Conservation (phyloP, 2,329 filamentous ascomycete genomes). For the Phaeomoniella chlamydospora region DNA sequence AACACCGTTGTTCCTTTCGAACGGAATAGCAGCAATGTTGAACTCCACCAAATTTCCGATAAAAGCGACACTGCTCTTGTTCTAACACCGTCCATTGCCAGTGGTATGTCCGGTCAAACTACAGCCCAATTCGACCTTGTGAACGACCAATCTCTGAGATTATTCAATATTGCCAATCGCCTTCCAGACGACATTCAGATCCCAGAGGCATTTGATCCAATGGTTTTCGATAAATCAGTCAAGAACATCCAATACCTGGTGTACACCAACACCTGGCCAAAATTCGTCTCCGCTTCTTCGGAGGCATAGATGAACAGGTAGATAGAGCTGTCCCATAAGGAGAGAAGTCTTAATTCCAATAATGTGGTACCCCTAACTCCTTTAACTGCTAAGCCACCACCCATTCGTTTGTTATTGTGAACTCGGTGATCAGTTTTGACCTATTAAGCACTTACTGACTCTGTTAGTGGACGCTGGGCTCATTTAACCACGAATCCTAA, state of each 20-base stretch:
- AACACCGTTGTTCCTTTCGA: slow-evolving; percentile 25
- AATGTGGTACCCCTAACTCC: no score
- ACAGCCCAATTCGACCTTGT: slow-evolving; percentile 9
- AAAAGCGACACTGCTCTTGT: slow-evolving; percentile 1
- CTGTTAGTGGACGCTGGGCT: no score
- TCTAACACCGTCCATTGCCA: neutral
- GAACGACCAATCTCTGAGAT: slow-evolving; percentile 7
- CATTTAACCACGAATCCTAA: no score
- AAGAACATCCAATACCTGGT: slow-evolving; percentile 45
- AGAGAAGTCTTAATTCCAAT: no score
- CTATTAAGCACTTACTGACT: neutral
- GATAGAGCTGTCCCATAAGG: no score
- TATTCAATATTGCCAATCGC: slow-evolving; percentile 7
- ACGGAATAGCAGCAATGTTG: slow-evolving; percentile 1
- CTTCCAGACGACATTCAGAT: slow-evolving; percentile 6
- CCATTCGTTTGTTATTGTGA: no score
- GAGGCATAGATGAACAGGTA: no score
- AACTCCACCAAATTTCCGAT: slow-evolving; percentile 3
- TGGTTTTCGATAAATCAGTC: slow-evolving; percentile 41
- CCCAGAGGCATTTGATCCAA: slow-evolving; percentile 24
- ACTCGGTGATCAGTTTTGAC: neutral
- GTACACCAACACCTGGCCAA: slow-evolving; percentile 49
- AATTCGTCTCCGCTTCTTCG: no score
- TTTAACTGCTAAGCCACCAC: no score
- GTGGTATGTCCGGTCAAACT: neutral